Evolutionary conservation across 2,329 filamentous ascomycete genomes (phyloP), one percentile per base, ranked within the genome.

Genomic region (Fusarium cyanostomum): DNA sequence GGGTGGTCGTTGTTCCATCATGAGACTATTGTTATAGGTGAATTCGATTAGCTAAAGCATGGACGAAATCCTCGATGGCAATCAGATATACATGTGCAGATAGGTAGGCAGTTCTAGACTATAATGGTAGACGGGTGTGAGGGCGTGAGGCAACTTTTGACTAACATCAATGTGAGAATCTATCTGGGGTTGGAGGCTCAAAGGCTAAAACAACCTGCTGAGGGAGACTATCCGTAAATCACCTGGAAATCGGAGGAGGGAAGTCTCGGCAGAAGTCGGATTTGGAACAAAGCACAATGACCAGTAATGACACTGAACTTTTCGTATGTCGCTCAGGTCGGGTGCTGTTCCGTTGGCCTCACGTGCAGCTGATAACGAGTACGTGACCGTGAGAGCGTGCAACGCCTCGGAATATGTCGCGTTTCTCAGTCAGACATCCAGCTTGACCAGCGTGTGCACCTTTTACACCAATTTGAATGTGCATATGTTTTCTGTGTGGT

Each of bases 111-210:
- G 15, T 38, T 49, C 28, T 21, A 11, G 15, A 34, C 34, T 59
- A 26, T 21, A 48, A 28, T 21, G 21, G 45, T 21, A 21, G 45
- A 24, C 35, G 27, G 41, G 49, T 50, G 38, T 15, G 33, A 45
- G 51, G 49, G 45, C 38, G 42, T 43, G 45, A 55, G 27, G 33
- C 30, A 52, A 49, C 30, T 38, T 38, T 33, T 35, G 43, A 50
- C 44, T 61, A 59, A 53, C 66, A 71, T n/a, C n/a, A n/a, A n/a
- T 71, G 68, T 71, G 68, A 69, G 65, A 70, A 64, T 50, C 56
- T 50, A 43, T n/a, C n/a, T n/a, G 53, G 50, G 59, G 43, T 28
- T 26, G 43, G 43, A 44, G 42, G 42, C 27, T 21, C 42, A 28
- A 37, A 30, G 16, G 38, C 21, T 21, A 21, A 21, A 21, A n/a